Conservation (phyloP, 1,284 basidiomycete genomes). For the Naganishia sp. region DNA sequence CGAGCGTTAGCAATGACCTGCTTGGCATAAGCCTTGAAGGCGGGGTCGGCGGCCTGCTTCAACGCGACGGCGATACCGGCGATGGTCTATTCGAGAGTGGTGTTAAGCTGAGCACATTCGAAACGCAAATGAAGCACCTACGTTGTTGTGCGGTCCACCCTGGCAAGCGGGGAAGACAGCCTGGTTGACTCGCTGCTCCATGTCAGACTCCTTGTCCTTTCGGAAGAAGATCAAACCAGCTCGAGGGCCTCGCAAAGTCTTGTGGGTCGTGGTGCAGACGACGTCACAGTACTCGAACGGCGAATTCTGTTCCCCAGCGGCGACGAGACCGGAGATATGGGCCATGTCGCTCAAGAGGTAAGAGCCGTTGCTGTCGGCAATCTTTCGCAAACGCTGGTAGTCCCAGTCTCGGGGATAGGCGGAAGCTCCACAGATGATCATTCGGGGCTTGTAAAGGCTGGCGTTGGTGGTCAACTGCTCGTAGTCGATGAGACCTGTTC, state of each 20-base stretch:
- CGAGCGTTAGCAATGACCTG: slow-evolving; percentile 88
- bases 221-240: slow-evolving; percentile 99
- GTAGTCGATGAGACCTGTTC: slow-evolving; percentile 92
- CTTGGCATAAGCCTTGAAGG: slow-evolving; percentile 89
- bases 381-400: slow-evolving; percentile 77
- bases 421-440: slow-evolving; percentile 97
- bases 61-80: slow-evolving; percentile 95
- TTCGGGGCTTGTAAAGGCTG: slow-evolving; percentile 92
- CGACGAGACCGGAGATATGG: slow-evolving; percentile 94
- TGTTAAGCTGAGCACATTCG: slow-evolving; percentile 14
- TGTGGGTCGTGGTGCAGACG: slow-evolving; percentile 97
- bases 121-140: slow-evolving; percentile 48
- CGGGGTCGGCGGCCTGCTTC: slow-evolving; percentile 86
- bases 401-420: slow-evolving; percentile 99
- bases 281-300: slow-evolving; percentile 98
- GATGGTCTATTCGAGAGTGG: slow-evolving; percentile 67
- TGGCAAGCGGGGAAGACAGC: slow-evolving; percentile 99
- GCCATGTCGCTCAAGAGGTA: slow-evolving; percentile 96
- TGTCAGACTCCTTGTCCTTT: slow-evolving; percentile 80
- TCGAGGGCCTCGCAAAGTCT: slow-evolving; percentile 97
- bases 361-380: slow-evolving; percentile 83
- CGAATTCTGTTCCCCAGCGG: slow-evolving; percentile 86
- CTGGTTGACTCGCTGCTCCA: slow-evolving; percentile 95
- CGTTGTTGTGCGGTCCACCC: slow-evolving; percentile 99
- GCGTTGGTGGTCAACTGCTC: slow-evolving; percentile 79